phyloP scores from a whole-genome alignment of 2,329 filamentous ascomycete genomes.

The Nemania sp. region DNA sequence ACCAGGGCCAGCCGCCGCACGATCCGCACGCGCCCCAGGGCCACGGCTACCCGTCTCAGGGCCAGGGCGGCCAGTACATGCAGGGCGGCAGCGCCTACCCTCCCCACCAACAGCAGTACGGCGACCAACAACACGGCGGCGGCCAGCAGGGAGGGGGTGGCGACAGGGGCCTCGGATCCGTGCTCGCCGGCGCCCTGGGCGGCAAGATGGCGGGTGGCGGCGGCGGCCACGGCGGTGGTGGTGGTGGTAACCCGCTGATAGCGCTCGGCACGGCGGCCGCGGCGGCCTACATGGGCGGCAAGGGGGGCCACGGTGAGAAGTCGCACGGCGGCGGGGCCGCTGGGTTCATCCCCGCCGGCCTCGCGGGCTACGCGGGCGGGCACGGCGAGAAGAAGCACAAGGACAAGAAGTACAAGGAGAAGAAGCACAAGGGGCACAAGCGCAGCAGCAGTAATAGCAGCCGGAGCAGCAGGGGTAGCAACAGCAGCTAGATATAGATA shows the following conservation, averaged over 20 bases:
- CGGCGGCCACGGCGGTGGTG: slow-evolving; percentile 5
- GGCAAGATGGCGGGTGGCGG: slow-evolving; percentile 23
- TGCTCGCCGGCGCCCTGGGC: slow-evolving; percentile 31
- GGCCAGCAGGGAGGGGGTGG: slow-evolving; percentile 23
- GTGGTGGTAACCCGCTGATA: slow-evolving; percentile 24
- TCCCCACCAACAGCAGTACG: slow-evolving; percentile 19
- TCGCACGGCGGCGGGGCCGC: slow-evolving; percentile 24
- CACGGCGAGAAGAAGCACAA: slow-evolving; percentile 34
- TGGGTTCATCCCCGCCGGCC: slow-evolving; percentile 25
- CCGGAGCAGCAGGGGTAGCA: slow-evolving; percentile 30
- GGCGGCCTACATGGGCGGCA: slow-evolving; percentile 29
- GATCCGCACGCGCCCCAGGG: slow-evolving; percentile 29
- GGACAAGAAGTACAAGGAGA: slow-evolving; percentile 24
- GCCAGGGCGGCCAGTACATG: slow-evolving; percentile 28
- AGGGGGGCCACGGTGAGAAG: slow-evolving; percentile 5
- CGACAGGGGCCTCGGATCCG: slow-evolving; percentile 34
- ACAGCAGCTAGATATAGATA: slow-evolving; percentile 32
- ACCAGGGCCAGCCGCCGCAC: slow-evolving; percentile 23
- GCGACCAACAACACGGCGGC: slow-evolving; percentile 8
- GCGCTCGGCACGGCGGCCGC: slow-evolving; percentile 35
- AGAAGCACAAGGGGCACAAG: slow-evolving; percentile 37
- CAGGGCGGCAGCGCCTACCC: slow-evolving; percentile 28
- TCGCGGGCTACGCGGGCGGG: slow-evolving; percentile 25
- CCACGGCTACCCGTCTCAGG: slow-evolving; percentile 27
- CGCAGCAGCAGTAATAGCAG: slow-evolving; percentile 32